A percentile compares a stretch with the other conserved stretches of the same genome.
Conservation (phyloP, 2,329 filamentous ascomycete genomes). For the Cercospora janseana region DNA sequence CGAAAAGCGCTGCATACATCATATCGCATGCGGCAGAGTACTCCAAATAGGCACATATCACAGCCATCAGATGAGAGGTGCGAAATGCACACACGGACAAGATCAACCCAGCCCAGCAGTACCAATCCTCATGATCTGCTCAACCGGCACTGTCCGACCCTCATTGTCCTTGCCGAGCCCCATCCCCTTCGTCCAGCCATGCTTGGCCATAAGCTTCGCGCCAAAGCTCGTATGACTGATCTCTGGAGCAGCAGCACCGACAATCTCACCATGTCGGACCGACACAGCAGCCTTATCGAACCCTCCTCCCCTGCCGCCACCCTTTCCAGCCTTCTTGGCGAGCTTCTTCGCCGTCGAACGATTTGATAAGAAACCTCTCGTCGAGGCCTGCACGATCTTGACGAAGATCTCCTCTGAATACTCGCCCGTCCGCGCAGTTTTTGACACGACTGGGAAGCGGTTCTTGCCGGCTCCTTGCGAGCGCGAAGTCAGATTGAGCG, state of each 20-base stretch:
- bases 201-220: constrained; percentile 85
- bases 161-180: constrained; percentile 78
- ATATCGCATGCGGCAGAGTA: neutral
- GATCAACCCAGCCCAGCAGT: constrained; percentile 73
- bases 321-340: constrained; percentile 43
- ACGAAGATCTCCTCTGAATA: constrained; percentile 57
- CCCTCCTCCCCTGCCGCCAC: constrained; percentile 40
- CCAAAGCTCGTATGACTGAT: constrained; percentile 80
- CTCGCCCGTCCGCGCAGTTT: constrained; percentile 64
- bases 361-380: constrained; percentile 53
- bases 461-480: constrained; percentile 71
- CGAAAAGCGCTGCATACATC: neutral
- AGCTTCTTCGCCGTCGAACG: constrained; percentile 23
- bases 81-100: neutral
- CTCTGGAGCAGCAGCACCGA: constrained; percentile 81
- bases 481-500: constrained; percentile 77
- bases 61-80: too few relatives aligned
- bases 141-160: constrained; percentile 81
- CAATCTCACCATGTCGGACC: constrained; percentile 81
- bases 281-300: constrained; percentile 45
- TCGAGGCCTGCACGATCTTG: constrained; percentile 39
- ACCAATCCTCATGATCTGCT: constrained; percentile 80
- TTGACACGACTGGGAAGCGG: constrained; percentile 74
- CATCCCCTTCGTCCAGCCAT: constrained; percentile 91
- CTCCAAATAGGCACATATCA: too few relatives aligned